Conservation (phyloP, 2,329 filamentous ascomycete species). For the Akanthomyces uredinophilus region DNA sequence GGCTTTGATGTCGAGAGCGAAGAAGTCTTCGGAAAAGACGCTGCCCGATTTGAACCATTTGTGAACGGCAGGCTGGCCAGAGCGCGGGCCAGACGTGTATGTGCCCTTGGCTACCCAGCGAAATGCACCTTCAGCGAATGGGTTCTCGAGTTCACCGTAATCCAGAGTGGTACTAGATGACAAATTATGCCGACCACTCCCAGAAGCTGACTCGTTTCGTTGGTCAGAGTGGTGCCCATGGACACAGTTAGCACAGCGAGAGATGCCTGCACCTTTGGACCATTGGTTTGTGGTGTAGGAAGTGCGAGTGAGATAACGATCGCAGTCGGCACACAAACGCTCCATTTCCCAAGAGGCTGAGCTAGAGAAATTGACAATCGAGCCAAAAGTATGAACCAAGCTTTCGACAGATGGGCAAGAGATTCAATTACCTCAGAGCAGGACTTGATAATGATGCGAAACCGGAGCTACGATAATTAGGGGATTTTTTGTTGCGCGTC, state of each 20-base stretch:
- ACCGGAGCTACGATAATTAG: too few relatives aligned
- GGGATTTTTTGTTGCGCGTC: too few relatives aligned
- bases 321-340: background rate
- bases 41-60: slow-evolving; percentile 37
- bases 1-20: slow-evolving; percentile 20
- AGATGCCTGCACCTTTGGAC: background rate
- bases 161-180: background rate
- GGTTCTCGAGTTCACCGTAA: background rate
- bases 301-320: background rate
- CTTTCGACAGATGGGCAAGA: too few relatives aligned
- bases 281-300: background rate
- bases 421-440: too few relatives aligned
- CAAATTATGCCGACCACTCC: background rate
- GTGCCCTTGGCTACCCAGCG: slow-evolving; percentile 20
- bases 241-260: background rate
- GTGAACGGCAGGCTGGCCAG: slow-evolving; percentile 28
- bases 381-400: too few relatives aligned
- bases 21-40: slow-evolving; percentile 30
- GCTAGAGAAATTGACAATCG: too few relatives aligned
- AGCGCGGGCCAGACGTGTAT: slow-evolving; percentile 27
- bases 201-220: background rate
- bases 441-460: too few relatives aligned
- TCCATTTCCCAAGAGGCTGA: too few relatives aligned
- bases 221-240: background rate
- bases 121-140: slow-evolving; percentile 14